These are phyloP conservation scores for Zopfia rhizophila DNA, from an alignment of 2,329 filamentous ascomycete genomes.

Conservation along the genomic window DNA sequence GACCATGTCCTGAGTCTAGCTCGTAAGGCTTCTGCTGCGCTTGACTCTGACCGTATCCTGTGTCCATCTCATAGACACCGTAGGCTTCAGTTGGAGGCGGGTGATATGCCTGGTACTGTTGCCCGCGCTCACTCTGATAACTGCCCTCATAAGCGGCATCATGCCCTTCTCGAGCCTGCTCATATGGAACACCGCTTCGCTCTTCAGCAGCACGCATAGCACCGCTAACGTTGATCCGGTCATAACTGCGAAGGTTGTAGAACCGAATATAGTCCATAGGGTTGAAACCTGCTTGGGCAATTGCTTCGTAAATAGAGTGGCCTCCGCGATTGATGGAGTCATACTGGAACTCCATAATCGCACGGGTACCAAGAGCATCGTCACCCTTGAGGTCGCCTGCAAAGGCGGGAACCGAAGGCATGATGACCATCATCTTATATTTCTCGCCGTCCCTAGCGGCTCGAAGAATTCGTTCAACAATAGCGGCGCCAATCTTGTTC, in stretches of 20 bases:
- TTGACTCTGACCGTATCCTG: slow-evolving; percentile 4
- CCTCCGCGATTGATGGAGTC: slow-evolving; percentile 80
- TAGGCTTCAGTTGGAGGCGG: slow-evolving; percentile 48
- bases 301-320: slow-evolving; percentile 78
- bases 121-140: slow-evolving; percentile 43
- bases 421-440: slow-evolving; percentile 80
- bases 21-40: slow-evolving; percentile 11
- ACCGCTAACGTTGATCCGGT: slow-evolving; percentile 78
- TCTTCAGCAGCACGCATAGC: slow-evolving; percentile 71
- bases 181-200: slow-evolving; percentile 73
- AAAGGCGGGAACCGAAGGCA: slow-evolving; percentile 84
- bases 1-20: slow-evolving; percentile 1
- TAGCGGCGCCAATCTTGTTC: slow-evolving; percentile 81
- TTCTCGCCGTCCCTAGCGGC: slow-evolving; percentile 72
- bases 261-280: slow-evolving; percentile 80
- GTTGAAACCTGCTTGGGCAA: slow-evolving; percentile 73
- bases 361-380: slow-evolving; percentile 78
- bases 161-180: slow-evolving; percentile 71
- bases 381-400: slow-evolving; percentile 81
- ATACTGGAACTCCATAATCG: slow-evolving; percentile 92
- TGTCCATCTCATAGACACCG: slow-evolving; percentile 49
- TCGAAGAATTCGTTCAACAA: slow-evolving; percentile 79
- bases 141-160: slow-evolving; percentile 64
- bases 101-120: slow-evolving; percentile 47
- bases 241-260: slow-evolving; percentile 86